phyloP scores from a whole-genome alignment of 495 filamentous ascomycete species.

The Talaromyces proteolyticus region DNA sequence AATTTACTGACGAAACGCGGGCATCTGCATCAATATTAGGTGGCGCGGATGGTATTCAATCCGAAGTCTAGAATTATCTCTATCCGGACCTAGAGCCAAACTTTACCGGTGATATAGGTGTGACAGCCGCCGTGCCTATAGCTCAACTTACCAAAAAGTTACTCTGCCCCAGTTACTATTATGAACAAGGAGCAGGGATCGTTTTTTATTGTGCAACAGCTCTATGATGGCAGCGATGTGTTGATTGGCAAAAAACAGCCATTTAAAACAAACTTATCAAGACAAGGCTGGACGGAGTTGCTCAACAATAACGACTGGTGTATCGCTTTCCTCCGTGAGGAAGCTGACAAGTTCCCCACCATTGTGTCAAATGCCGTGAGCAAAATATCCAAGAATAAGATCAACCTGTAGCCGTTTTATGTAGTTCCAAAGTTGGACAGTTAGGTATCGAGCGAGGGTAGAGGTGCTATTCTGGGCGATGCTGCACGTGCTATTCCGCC shows the following conservation, averaged over 20 bases:
- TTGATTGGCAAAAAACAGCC: constrained; percentile 34
- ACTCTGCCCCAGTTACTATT: constrained; percentile 33
- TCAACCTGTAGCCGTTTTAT: constrained; percentile 38
- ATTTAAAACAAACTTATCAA: constrained; percentile 18
- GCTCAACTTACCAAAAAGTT: constrained; percentile 16
- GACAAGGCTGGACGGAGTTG: constrained; percentile 24
- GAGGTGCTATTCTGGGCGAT: constrained; percentile 41
- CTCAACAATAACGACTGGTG: constrained; percentile 29
- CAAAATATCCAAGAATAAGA: constrained; percentile 16
- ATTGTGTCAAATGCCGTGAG: constrained; percentile 29
- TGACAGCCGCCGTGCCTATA: constrained; percentile 21
- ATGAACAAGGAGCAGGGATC: constrained; percentile 28
- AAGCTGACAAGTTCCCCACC: constrained; percentile 22
- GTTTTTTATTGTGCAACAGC: constrained; percentile 42
- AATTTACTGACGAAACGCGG: constrained; percentile 30
- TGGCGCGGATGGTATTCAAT: constrained; percentile 47
- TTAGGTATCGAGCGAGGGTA: constrained; percentile 28
- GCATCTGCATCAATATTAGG: constrained; percentile 27
- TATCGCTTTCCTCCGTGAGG: constrained; percentile 22
- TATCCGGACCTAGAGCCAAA: constrained; percentile 22
- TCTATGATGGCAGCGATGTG: constrained; percentile 33
- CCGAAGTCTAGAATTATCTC: constrained; percentile 32
- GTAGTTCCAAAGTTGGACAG: constrained; percentile 26
- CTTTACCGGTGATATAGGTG: constrained; percentile 21
- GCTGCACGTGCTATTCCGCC: constrained; percentile 45